A percentile compares a stretch with the other conserved stretches of the same genome.
phyloP scores from a whole-genome alignment of 1,284 basidiomycete genomes.

The Cutaneotrichosporon cavernicola region DNA sequence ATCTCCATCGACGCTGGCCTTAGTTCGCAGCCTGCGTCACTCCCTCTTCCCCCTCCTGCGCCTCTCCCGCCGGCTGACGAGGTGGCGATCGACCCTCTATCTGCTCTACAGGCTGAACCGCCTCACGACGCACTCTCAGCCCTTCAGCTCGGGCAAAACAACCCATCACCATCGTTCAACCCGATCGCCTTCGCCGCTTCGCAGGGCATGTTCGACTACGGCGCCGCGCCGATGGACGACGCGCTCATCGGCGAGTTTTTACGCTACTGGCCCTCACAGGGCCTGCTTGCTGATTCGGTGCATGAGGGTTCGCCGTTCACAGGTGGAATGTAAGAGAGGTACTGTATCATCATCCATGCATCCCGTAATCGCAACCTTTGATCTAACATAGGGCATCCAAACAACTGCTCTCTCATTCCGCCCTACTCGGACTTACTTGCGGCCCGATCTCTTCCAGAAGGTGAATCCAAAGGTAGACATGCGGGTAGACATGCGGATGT shows the following conservation, averaged over 20 bases:
- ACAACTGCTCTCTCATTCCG: too few species aligned
- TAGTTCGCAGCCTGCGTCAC: not conserved
- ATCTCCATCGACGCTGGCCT: slow-evolving; percentile 3
- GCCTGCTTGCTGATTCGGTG: not conserved
- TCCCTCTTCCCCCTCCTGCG: not conserved
- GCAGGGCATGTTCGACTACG: slow-evolving; percentile 4
- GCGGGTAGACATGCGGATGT: too few species aligned
- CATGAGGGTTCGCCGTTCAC: not conserved
- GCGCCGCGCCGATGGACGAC: slow-evolving; percentile 1
- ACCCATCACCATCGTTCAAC: not conserved
- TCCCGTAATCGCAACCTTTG: too few species aligned
- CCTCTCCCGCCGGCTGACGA: not conserved
- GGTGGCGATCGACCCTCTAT: not conserved
- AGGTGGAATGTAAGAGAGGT: not conserved
- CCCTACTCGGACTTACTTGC: not conserved
- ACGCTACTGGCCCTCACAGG: slow-evolving; percentile 2
- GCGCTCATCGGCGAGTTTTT: slow-evolving; percentile 5
- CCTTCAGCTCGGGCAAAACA: not conserved
- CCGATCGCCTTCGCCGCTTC: not conserved
- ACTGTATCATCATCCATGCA: too few species aligned
- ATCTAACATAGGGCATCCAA: too few species aligned
- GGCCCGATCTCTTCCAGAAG: too few species aligned
- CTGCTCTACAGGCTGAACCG: not conserved
- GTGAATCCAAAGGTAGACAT: too few species aligned
- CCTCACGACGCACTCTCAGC: slow-evolving; percentile 4